A percentile compares a stretch with the other conserved stretches of the same genome.
These are phyloP conservation scores for Zasmidium cellare DNA, from an alignment of 2,329 filamentous ascomycete genomes.

Conservation along the genomic window DNA sequence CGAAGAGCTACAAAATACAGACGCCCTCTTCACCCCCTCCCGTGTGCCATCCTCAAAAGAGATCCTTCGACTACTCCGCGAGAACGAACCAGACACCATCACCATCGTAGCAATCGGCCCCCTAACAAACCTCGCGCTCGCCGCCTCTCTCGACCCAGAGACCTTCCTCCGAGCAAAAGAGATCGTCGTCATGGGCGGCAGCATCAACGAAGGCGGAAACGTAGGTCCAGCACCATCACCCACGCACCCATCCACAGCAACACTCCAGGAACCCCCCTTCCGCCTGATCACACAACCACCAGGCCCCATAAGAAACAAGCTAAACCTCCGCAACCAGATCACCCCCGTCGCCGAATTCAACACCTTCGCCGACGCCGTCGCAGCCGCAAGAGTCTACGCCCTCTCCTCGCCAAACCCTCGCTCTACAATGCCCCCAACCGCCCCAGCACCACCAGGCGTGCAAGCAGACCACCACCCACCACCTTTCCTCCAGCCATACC, in stretches of 20 bases:
- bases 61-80: conserved; percentile 80
- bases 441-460: conserved; percentile 44
- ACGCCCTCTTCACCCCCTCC: conserved; percentile 70
- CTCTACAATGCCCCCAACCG: conserved; percentile 73
- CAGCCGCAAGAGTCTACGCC: conserved; percentile 50
- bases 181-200: conserved; percentile 92
- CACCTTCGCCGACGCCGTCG: conserved; percentile 73
- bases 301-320: conserved; percentile 31
- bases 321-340: conserved; percentile 46
- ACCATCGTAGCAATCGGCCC: conserved; percentile 90
- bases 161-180: conserved; percentile 88
- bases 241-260: conserved; percentile 10
- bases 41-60: conserved; percentile 74
- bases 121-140: conserved; percentile 88
- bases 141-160: conserved; percentile 83
- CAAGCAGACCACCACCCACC: conserved; percentile 30
- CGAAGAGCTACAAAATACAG: conserved; percentile 39
- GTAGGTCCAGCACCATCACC: conserved; percentile 34
- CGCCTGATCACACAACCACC: conserved; percentile 41
- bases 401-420: conserved; percentile 60
- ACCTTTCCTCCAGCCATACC: conserved; percentile 40
- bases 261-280: conserved; percentile 35
- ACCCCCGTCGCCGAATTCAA: conserved; percentile 92
- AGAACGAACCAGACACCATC: conserved; percentile 80
- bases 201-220: conserved; percentile 77